A percentile compares a stretch with the other conserved stretches of the same genome.
phyloP scores from a whole-genome alignment of 2,329 filamentous ascomycete species.

The Hawksworthiomyces lignivorus region DNA sequence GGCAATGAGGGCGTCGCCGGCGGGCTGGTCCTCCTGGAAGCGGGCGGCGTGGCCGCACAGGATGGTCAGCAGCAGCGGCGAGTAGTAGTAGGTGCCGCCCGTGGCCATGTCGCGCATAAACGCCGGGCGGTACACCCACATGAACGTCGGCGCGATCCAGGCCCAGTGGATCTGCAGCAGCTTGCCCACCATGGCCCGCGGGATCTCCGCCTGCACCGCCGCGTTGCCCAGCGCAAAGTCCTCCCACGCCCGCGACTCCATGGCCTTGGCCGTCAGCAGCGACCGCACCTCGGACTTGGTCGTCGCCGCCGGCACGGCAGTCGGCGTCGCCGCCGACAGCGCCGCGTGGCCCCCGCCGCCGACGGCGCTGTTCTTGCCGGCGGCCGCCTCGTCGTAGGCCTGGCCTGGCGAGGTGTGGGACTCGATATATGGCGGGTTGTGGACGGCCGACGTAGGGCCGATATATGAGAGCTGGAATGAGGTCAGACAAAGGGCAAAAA shows the following conservation, averaged over 20 bases:
- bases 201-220: slow-evolving; percentile 17
- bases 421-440: slow-evolving; percentile 16
- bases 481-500: not conserved
- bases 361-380: not conserved
- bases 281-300: slow-evolving; percentile 15
- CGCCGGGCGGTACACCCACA: slow-evolving; percentile 22
- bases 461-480: slow-evolving; percentile 18
- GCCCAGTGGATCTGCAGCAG: slow-evolving; percentile 19
- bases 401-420: slow-evolving; percentile 9
- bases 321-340: too few species aligned
- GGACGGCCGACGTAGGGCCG: slow-evolving; percentile 21
- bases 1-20: slow-evolving; percentile 16
- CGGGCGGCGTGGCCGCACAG: slow-evolving; percentile 20
- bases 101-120: slow-evolving; percentile 23
- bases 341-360: not conserved
- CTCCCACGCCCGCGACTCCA: slow-evolving; percentile 19
- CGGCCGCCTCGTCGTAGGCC: slow-evolving; percentile 12
- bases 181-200: slow-evolving; percentile 13
- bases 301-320: not conserved
- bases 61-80: slow-evolving; percentile 20
- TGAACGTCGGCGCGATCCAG: slow-evolving; percentile 22
- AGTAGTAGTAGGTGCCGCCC: slow-evolving; percentile 21
- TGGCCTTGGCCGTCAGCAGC: slow-evolving; percentile 16
- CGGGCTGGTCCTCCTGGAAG: slow-evolving; percentile 14
- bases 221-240: slow-evolving; percentile 21